Conservation (phyloP, 2,329 filamentous ascomycete genomes). For the Dactylellina sp. region DNA sequence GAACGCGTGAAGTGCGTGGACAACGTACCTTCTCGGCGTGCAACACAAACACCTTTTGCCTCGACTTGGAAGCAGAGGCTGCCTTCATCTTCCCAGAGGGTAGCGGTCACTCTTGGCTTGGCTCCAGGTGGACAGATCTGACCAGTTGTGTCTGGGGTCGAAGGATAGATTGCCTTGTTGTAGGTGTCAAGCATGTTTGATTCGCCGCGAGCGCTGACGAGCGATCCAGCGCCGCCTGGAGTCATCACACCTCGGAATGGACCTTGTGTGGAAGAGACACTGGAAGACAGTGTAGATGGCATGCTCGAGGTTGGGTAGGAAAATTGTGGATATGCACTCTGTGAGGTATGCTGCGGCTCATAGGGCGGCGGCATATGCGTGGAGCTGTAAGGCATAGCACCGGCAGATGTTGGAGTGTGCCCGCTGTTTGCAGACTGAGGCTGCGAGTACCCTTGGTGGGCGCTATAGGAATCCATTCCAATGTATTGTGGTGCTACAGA, state of each 20-base stretch:
- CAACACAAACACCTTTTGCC: slow-evolving; percentile 94
- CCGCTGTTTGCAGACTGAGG: slow-evolving; percentile 50
- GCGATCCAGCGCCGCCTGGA: slow-evolving; percentile 52
- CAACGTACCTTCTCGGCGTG: slow-evolving; percentile 83
- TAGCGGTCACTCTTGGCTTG: slow-evolving; percentile 96
- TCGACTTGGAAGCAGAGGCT: slow-evolving; percentile 98
- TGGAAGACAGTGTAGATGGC: slow-evolving; percentile 51
- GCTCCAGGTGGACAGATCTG: slow-evolving; percentile 92
- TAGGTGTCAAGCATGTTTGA: slow-evolving; percentile 62
- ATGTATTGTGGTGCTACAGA: slow-evolving; percentile 54
- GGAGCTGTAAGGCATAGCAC: slow-evolving; percentile 44
- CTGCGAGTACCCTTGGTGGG: slow-evolving; percentile 55
- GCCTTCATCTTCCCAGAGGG: slow-evolving; percentile 97
- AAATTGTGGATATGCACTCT: slow-evolving; percentile 50
- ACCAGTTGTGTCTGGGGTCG: slow-evolving; percentile 78
- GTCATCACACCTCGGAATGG: slow-evolving; percentile 56
- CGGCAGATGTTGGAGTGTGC: slow-evolving; percentile 53
- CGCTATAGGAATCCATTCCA: slow-evolving; percentile 54
- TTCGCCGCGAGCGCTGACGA: slow-evolving; percentile 53
- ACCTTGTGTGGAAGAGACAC: slow-evolving; percentile 46
- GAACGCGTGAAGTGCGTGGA: slow-evolving; percentile 3
- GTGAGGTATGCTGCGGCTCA: slow-evolving; percentile 53
- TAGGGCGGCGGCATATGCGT: slow-evolving; percentile 56
- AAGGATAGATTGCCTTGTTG: slow-evolving; percentile 68
- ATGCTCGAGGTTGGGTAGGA: slow-evolving; percentile 51